These are phyloP conservation scores for Suillus plorans DNA, from an alignment of 768 basidiomycete genomes.

Conservation along the genomic window DNA sequence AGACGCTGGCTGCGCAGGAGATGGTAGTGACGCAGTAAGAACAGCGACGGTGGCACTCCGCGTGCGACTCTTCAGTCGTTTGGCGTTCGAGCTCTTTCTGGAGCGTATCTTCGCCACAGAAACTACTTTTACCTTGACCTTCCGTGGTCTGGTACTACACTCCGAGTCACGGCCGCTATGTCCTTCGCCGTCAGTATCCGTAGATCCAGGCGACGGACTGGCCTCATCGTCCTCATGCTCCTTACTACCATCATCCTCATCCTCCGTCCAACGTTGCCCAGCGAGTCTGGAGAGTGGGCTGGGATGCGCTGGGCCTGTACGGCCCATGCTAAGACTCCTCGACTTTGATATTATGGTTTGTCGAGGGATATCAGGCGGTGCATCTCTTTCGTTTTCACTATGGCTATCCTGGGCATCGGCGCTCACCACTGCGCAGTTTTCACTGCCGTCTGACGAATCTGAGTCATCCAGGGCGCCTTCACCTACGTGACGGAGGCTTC, in stretches of 20 bases:
- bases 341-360: conserved; percentile 33
- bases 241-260: conserved; percentile 35
- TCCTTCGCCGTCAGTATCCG: conserved; percentile 56
- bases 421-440: conserved; percentile 16
- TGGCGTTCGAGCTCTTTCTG: conserved; percentile 30
- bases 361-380: background rate
- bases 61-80: conserved; percentile 42
- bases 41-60: conserved; percentile 70
- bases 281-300: conserved; percentile 67
- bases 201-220: conserved; percentile 59
- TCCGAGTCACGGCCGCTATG: conserved; percentile 32
- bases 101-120: conserved; percentile 32
- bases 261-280: conserved; percentile 54
- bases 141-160: conserved; percentile 7
- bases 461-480: conserved; percentile 80
- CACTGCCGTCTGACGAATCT: conserved; percentile 51
- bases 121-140: conserved; percentile 9
- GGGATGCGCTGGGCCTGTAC: conserved; percentile 42
- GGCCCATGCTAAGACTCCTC: conserved; percentile 32
- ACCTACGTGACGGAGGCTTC: conserved; percentile 63
- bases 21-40: conserved; percentile 41
- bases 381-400: conserved; percentile 34
- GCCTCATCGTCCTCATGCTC: conserved; percentile 49
- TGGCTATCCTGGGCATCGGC: conserved; percentile 24
- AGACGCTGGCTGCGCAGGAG: background rate